Conservation (phyloP, 2,329 filamentous ascomycete species). For the Aspergillus novoparasiticus region DNA sequence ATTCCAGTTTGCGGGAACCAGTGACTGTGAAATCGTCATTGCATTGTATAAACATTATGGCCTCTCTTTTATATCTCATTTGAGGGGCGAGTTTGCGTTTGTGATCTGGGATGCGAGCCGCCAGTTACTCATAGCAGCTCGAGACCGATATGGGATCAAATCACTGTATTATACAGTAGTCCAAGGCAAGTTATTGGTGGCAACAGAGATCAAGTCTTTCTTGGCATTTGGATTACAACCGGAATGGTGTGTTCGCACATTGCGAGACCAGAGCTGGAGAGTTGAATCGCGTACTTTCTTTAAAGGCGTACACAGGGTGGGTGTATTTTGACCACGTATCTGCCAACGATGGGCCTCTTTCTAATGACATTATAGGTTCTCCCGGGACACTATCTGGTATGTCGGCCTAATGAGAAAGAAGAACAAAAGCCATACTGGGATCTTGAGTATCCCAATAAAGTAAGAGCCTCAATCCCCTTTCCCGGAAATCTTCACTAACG, state of each 20-base stretch:
- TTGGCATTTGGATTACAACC: conserved; percentile 54
- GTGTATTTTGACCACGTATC: background rate
- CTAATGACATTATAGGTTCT: conserved; percentile 32
- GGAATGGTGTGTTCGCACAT: conserved; percentile 55
- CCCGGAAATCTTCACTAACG: background rate
- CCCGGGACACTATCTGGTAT: conserved; percentile 50
- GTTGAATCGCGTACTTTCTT: conserved; percentile 54
- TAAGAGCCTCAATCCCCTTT: conserved; percentile 16
- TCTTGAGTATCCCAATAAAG: conserved; percentile 60
- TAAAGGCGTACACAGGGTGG: conserved; percentile 50
- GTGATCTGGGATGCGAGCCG: conserved; percentile 53
- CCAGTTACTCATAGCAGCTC: conserved; percentile 49
- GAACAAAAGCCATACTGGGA: conserved; percentile 29
- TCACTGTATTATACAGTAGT: conserved; percentile 56
- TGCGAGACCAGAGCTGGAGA: conserved; percentile 49
- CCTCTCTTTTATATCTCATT: conserved; percentile 46
- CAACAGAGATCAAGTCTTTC: conserved; percentile 59
- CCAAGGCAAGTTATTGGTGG: conserved; percentile 47
- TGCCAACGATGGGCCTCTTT: too few species aligned
- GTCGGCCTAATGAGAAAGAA: conserved; percentile 36
- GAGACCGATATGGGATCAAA: conserved; percentile 62
- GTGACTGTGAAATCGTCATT: conserved; percentile 57
- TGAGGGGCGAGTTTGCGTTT: conserved; percentile 60
- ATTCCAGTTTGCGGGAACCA: conserved; percentile 50
- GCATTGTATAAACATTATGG: conserved; percentile 57